Evolutionary conservation across 1,139 yeast genomes (phyloP).

Genomic region (Yamadazyma taylorii): DNA sequence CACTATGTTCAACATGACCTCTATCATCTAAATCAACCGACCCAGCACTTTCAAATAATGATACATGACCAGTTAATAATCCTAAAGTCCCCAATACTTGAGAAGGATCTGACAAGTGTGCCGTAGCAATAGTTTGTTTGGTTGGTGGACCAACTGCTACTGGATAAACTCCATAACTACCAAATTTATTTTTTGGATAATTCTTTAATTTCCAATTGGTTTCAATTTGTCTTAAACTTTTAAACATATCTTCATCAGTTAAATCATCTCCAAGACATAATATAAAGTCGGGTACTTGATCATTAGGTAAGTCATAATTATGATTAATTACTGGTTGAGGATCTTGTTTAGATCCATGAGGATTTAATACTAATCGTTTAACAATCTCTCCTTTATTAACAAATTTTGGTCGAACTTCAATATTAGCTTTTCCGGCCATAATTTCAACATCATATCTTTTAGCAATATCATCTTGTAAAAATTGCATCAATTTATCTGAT

Average conservation of each 20-base stretch:
- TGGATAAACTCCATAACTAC: conserved; percentile 71
- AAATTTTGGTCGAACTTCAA: conserved; percentile 92
- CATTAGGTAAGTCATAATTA: conserved; percentile 34
- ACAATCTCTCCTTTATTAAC: conserved; percentile 98
- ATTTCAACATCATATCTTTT: conserved; percentile 82
- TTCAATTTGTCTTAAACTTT: conserved; percentile 64
- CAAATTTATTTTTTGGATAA: conserved; percentile 44
- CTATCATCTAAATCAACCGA: conserved; percentile 72
- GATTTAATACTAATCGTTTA: conserved; percentile 65
- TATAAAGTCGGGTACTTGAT: conserved; percentile 74
- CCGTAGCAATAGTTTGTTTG: conserved; percentile 82
- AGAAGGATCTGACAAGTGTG: conserved; percentile 83
- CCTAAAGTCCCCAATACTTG: conserved; percentile 88
- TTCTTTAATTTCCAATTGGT: conserved; percentile 40
- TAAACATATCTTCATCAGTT: conserved; percentile 98
- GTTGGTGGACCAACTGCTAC: conserved; percentile 96
- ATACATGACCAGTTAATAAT: conserved; percentile 70
- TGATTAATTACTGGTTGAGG: conserved; percentile 27
- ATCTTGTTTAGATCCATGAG: conserved; percentile 52
- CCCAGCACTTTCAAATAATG: conserved; percentile 75
- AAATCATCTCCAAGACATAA: conserved; percentile 93
- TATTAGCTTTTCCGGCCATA: conserved; percentile 90
- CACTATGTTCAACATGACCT: conserved; percentile 59
- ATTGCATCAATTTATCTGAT: conserved; percentile 70
- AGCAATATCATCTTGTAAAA: conserved; percentile 60